A percentile compares a stretch with the other conserved stretches of the same genome.
Conservation (phyloP, 2,329 filamentous ascomycete species). For the Hirsutella minnesotensis region DNA sequence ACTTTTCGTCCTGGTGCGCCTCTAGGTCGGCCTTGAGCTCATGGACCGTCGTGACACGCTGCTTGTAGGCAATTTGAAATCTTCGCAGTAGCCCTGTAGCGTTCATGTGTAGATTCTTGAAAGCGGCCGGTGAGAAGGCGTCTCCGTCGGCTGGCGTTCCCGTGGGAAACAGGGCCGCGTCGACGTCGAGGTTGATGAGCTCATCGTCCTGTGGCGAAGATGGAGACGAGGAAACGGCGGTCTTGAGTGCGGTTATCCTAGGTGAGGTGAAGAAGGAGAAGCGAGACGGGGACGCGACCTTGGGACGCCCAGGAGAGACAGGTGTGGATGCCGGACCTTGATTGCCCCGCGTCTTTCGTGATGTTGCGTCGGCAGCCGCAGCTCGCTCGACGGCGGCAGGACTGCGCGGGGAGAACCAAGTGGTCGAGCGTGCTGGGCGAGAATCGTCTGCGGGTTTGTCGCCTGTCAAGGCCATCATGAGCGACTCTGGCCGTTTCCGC, state of each 20-base stretch:
- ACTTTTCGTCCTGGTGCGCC: slow-evolving; percentile 40
- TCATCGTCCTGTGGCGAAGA: slow-evolving; percentile 33
- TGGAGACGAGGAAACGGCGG: slow-evolving; percentile 10
- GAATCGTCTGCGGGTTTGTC: slow-evolving; percentile 11
- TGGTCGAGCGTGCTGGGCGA: slow-evolving; percentile 7
- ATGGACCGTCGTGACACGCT: slow-evolving; percentile 34
- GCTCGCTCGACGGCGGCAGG: slow-evolving; percentile 2
- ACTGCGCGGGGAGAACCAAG: slow-evolving; percentile 13
- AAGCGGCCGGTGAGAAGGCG: slow-evolving; percentile 45
- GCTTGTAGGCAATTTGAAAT: slow-evolving; percentile 48
- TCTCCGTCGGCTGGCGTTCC: slow-evolving; percentile 30
- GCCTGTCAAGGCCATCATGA: slow-evolving; percentile 18
- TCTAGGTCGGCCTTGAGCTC: slow-evolving; percentile 43
- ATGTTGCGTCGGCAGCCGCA: background rate
- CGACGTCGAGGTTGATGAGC: slow-evolving; percentile 42
- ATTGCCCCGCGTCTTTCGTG: slow-evolving; percentile 3
- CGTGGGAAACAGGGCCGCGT: slow-evolving; percentile 39
- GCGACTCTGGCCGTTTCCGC: slow-evolving; percentile 5
- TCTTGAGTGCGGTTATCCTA: slow-evolving; percentile 30
- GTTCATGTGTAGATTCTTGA: slow-evolving; percentile 48
- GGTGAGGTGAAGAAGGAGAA: slow-evolving; percentile 35
- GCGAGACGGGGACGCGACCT: slow-evolving; percentile 16
- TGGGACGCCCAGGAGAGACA: slow-evolving; percentile 1
- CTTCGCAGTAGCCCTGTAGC: slow-evolving; percentile 41
- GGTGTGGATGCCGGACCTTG: background rate